phyloP scores from a whole-genome alignment of 2,329 filamentous ascomycete genomes.

The Botrytis squamosa region DNA sequence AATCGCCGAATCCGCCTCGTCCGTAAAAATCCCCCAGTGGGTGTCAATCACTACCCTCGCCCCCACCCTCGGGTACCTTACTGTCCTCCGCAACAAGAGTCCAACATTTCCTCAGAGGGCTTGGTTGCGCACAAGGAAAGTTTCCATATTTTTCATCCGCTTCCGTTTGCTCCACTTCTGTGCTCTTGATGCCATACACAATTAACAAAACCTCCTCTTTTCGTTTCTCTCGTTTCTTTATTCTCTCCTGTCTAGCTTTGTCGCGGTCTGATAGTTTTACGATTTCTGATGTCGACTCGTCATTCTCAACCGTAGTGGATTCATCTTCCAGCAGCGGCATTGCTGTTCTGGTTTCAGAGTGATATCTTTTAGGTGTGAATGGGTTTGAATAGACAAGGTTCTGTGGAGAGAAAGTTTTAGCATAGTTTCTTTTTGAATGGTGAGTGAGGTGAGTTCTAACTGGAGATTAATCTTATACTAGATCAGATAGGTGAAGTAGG shows the following conservation, averaged over 20 bases:
- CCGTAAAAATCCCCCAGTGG: background rate
- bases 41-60: background rate
- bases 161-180: background rate
- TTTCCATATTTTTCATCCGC: background rate
- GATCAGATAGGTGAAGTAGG: background rate
- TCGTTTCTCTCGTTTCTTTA: background rate
- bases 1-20: background rate
- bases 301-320: background rate
- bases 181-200: background rate
- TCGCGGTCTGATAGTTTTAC: background rate
- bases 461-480: background rate
- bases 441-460: background rate
- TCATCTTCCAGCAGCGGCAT: background rate
- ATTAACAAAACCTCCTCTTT: background rate
- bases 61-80: background rate
- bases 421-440: background rate
- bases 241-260: background rate
- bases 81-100: background rate
- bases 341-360: too few relatives aligned
- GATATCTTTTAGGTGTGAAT: too few relatives aligned
- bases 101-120: slow-evolving; percentile 14
- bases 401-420: background rate
- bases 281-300: background rate
- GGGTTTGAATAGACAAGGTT: background rate
- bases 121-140: background rate